Percentiles rank a stretch among this genome's conserved stretches.
phyloP scores from a whole-genome alignment of 192 early-diverging fungal species.

The Geosiphon pyriformis region DNA sequence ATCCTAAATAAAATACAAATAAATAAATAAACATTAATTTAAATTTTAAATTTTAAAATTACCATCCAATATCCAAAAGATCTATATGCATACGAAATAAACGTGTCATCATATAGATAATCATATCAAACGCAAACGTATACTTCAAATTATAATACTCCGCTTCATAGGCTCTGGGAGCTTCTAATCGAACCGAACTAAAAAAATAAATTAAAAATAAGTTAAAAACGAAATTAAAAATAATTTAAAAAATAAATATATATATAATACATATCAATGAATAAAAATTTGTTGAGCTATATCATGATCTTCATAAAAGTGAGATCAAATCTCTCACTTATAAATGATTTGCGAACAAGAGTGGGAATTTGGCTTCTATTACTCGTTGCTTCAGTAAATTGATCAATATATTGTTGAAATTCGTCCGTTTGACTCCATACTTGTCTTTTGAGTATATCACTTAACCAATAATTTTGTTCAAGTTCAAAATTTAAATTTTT shows the following conservation, averaged over 20 bases:
- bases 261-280: too few species aligned
- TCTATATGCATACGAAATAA: slow-evolving; percentile 21
- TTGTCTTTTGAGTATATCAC: slow-evolving; percentile 2
- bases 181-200: slow-evolving; percentile 15
- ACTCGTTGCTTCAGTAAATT: slow-evolving; percentile 12
- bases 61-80: slow-evolving; percentile 17
- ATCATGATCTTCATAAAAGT: slow-evolving; percentile 12
- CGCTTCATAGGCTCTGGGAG: slow-evolving; percentile 2
- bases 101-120: slow-evolving; percentile 12
- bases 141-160: slow-evolving; percentile 1
- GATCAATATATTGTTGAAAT: slow-evolving; percentile 18
- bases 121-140: slow-evolving; percentile 11
- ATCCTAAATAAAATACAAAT: background rate
- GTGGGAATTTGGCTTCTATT: slow-evolving; percentile 5
- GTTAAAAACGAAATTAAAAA: too few species aligned
- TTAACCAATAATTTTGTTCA: slow-evolving; percentile 15
- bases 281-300: slow-evolving; percentile 12
- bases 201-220: too few species aligned
- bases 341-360: slow-evolving; percentile 1
- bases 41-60: background rate
- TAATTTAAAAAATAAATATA: too few species aligned
- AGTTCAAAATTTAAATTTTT: background rate
- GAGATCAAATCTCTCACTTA: slow-evolving; percentile 4
- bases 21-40: too few species aligned
- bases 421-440: slow-evolving; percentile 1